Evolutionary conservation across 495 filamentous ascomycete species (phyloP), one percentile per base, ranked within the genome.

Genomic region (Annulohypoxylon bovei): DNA sequence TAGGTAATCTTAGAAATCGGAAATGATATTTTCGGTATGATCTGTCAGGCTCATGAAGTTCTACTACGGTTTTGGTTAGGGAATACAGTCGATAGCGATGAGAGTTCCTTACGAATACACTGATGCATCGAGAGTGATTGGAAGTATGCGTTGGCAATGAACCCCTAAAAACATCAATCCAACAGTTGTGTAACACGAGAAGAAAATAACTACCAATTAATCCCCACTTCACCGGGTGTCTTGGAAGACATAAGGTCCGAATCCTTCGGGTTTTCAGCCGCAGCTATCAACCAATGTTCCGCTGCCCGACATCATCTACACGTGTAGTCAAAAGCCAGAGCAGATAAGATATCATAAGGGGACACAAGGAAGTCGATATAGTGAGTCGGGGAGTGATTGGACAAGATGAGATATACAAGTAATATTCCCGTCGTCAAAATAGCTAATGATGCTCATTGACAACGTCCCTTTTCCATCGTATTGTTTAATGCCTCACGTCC

Each of bases 141-240:
- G 14, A 27, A 50, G 22, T 50, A 23, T 50, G 46, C 11, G 46
- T 50, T 50, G 46, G 46, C 46, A 50, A n/a, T 50, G 23, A 50
- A 50, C 46, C 46, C 22, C 20, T 25, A 42, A 42, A 42, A 42
- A 6, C 16, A 18, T 42, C 39, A 40, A 42, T 42, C 39, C 39
- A 42, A 42, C 39, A 6, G 39, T 42, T 18, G n/a, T 42, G 16
- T 42, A 6, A 42, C 39, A 42, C 39, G 39, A 42, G 20, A 20
- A 20, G 39, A 11, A 40, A 40, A 40, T 2, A 16, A 4, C 14
- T 22, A 46, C 44, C 44, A 23, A 47, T 47, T 47, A 47, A 25
- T 47, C 44, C 9, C 22, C 11, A 50, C 23, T 28, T 50, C 23
- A 28, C 46, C 20, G 23, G 23, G 12, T 47, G 44, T 47, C 44